phyloP scores from a whole-genome alignment of 306 rosid genomes.

The Glycine tomentella region DNA sequence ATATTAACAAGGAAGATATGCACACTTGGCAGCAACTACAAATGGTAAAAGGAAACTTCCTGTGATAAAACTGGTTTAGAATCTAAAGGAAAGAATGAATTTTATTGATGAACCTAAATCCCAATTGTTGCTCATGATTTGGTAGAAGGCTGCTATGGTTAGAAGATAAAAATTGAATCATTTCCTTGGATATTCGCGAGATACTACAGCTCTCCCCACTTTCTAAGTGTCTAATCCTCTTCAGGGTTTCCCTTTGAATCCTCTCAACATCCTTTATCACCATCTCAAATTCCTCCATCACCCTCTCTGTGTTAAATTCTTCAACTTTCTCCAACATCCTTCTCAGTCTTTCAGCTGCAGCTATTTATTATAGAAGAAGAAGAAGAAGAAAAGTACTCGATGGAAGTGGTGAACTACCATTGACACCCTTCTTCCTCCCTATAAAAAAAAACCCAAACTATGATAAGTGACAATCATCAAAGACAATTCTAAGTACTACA shows the following conservation, averaged over 20 bases:
- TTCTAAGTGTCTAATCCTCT: not conserved
- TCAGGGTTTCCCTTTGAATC: constrained; percentile 55
- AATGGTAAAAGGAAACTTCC: no score
- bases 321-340: constrained; percentile 79
- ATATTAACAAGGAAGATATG: no score
- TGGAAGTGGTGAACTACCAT: no score
- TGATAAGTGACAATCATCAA: no score
- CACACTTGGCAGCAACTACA: no score
- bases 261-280: constrained; percentile 51
- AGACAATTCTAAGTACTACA: no score
- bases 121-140: not conserved
- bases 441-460: no score
- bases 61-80: no score
- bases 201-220: not conserved
- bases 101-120: no score
- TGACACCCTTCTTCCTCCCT: no score
- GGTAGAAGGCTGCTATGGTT: not conserved
- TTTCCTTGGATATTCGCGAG: not conserved
- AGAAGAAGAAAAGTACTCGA: not conserved
- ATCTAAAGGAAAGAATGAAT: no score
- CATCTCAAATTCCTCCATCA: constrained; percentile 78
- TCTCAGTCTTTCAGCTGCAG: constrained; percentile 45
- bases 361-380: constrained; percentile 15
- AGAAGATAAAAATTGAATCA: not conserved
- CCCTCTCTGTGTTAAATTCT: constrained; percentile 66